Evolutionary conservation across 2,329 filamentous ascomycete species (phyloP).

Genomic region (Metarhizium robertsii): DNA sequence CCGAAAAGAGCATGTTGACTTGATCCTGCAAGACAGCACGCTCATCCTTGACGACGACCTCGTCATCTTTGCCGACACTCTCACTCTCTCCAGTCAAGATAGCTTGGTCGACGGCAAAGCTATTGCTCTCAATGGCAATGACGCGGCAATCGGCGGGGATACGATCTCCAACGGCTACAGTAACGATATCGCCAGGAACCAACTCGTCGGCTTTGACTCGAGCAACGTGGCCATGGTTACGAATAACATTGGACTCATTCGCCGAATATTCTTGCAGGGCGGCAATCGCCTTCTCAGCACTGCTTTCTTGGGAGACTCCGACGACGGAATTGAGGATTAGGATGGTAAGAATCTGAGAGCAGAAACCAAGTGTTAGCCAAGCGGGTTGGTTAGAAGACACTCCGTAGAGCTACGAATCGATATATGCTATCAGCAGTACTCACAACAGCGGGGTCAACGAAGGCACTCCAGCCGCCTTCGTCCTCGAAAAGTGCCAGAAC

Average conservation of each 20-base stretch:
- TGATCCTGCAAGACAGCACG: slow-evolving; percentile 96
- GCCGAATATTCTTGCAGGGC: slow-evolving; percentile 98
- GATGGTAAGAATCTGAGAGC: slow-evolving; percentile 78
- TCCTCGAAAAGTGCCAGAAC: slow-evolving; percentile 88
- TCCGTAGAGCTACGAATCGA: not conserved
- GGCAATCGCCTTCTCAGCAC: slow-evolving; percentile 95
- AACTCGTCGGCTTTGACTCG: slow-evolving; percentile 93
- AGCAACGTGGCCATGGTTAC: slow-evolving; percentile 66
- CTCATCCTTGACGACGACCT: slow-evolving; percentile 57
- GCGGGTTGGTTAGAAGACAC: not conserved
- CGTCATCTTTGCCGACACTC: slow-evolving; percentile 80
- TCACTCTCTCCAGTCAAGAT: slow-evolving; percentile 97
- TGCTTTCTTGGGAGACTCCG: slow-evolving; percentile 96
- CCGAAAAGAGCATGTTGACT: slow-evolving; percentile 95
- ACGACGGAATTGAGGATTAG: slow-evolving; percentile 94
- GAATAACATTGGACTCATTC: slow-evolving; percentile 90
- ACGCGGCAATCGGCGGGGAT: slow-evolving; percentile 92
- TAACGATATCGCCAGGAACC: slow-evolving; percentile 87
- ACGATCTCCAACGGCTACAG: slow-evolving; percentile 81
- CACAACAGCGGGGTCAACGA: slow-evolving; percentile 92
- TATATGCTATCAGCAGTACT: slow-evolving; percentile 27
- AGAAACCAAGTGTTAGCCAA: not conserved
- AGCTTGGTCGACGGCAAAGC: slow-evolving; percentile 92
- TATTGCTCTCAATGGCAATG: slow-evolving; percentile 89
- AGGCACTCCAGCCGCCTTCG: slow-evolving; percentile 89